These are phyloP conservation scores for Pseudocercospora pini-densiflorae DNA, from an alignment of 2,329 filamentous ascomycete genomes.

Conservation along the genomic window DNA sequence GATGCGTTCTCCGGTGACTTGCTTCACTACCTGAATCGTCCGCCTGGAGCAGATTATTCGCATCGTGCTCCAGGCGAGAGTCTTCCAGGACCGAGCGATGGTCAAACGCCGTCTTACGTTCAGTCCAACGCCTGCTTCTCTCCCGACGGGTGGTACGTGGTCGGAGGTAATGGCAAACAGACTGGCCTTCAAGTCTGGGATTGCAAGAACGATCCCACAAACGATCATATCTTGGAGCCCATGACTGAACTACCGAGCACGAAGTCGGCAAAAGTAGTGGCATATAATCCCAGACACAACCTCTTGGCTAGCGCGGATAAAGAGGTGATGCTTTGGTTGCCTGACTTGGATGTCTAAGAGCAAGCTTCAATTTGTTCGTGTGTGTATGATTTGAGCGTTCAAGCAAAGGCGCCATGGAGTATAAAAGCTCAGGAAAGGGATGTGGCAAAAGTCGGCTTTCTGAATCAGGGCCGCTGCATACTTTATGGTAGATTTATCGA, in stretches of 20 bases:
- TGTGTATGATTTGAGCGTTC: constrained; percentile 4
- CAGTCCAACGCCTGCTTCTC: constrained; percentile 85
- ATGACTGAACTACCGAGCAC: constrained; percentile 65
- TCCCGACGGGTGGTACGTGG: constrained; percentile 84
- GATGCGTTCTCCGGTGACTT: constrained; percentile 87
- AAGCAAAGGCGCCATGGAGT: constrained; percentile 1
- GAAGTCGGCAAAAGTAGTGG: constrained; percentile 73
- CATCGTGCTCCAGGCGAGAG: constrained; percentile 46
- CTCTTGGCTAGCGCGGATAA: constrained; percentile 88
- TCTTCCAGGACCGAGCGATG: constrained; percentile 25
- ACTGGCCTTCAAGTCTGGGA: constrained; percentile 88
- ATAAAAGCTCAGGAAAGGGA: neutral
- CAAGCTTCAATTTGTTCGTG: neutral
- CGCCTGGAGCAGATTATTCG: constrained; percentile 29
- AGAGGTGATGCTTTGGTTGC: constrained; percentile 60
- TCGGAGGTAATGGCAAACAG: constrained; percentile 71
- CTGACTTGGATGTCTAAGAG: constrained; percentile 16
- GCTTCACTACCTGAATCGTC: constrained; percentile 40
- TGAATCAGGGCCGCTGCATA: neutral
- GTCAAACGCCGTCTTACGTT: constrained; percentile 53
- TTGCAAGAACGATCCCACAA: constrained; percentile 56
- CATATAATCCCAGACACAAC: constrained; percentile 90
- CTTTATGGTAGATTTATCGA: neutral
- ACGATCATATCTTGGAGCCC: constrained; percentile 66
- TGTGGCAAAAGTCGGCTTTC: neutral